phyloP scores from a whole-genome alignment of 768 basidiomycete genomes.

The Leucocoprinus birnbaumii region DNA sequence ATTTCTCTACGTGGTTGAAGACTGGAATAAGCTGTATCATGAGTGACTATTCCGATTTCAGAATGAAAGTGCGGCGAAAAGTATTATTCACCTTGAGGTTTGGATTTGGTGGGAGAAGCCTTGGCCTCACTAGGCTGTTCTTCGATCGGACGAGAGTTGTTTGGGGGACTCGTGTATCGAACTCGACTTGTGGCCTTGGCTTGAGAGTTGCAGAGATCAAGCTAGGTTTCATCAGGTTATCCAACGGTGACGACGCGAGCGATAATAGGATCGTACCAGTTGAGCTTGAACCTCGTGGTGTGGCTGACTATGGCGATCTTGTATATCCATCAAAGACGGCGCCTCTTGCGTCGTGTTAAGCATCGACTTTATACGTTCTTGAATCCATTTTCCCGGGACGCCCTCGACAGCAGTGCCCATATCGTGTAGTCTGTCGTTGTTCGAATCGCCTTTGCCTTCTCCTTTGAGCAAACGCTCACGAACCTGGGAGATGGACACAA shows the following conservation, averaged over 20 bases:
- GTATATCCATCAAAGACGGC: neutral
- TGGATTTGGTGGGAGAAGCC: neutral
- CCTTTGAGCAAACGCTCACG: slow-evolving; percentile 3
- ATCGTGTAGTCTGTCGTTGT: neutral
- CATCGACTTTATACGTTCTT: slow-evolving; percentile 1
- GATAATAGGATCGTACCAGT: neutral
- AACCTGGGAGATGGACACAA: slow-evolving; percentile 22
- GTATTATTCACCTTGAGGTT: neutral
- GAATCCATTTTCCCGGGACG: neutral
- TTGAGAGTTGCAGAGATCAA: neutral
- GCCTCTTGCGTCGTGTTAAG: neutral
- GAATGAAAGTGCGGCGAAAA: neutral
- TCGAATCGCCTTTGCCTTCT: neutral
- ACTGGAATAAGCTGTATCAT: too few relatives aligned
- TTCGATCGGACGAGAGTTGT: neutral
- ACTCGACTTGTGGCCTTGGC: neutral
- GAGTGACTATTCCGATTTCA: neutral
- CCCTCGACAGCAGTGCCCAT: neutral
- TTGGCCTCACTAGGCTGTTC: neutral
- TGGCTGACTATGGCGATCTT: neutral
- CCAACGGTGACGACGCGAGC: neutral
- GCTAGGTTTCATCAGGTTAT: neutral
- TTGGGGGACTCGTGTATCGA: too few relatives aligned
- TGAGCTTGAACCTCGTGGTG: neutral
- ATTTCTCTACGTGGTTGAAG: neutral